These are phyloP conservation scores for Debaryomyces prosopidis DNA, from an alignment of 805 yeast species.

Conservation along the genomic window DNA sequence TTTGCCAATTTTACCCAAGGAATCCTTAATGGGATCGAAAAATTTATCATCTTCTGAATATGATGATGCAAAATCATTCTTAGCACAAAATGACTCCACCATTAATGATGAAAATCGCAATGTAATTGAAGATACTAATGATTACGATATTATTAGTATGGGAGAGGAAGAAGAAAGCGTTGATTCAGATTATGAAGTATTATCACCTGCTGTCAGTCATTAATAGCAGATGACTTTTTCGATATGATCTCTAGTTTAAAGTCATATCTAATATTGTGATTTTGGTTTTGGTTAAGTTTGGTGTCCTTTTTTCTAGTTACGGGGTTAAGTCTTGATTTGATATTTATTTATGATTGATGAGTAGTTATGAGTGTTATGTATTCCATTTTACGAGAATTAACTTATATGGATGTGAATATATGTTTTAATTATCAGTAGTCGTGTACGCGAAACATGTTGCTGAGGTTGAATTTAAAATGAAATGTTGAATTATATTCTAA, in stretches of 20 bases:
- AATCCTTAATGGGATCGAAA: constrained; percentile 16
- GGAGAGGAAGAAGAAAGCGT: constrained; percentile 28
- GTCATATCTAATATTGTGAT: background rate
- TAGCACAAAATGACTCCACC: constrained; percentile 3
- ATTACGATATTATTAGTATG: constrained; percentile 34
- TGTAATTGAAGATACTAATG: constrained; percentile 21
- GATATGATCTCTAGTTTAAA: background rate
- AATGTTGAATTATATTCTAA: too few relatives aligned
- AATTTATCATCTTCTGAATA: constrained; percentile 16
- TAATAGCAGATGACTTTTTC: background rate
- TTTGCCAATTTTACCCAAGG: constrained; percentile 31
- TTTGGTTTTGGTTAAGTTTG: background rate
- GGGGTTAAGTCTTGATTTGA: background rate
- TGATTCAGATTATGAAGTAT: constrained; percentile 39
- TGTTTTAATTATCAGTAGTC: background rate
- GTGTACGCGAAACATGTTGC: background rate
- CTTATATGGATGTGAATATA: too few relatives aligned
- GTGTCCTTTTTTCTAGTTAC: background rate
- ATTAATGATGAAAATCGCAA: background rate
- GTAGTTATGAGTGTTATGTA: too few relatives aligned
- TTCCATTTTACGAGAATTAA: too few relatives aligned
- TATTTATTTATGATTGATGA: too few relatives aligned
- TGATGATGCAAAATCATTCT: constrained; percentile 20
- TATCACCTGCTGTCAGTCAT: constrained; percentile 24
- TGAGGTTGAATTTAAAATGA: background rate